Base-by-base conservation (phyloP, 192 early-diverging fungal genomes). In the Coemansia sp. region DNA sequence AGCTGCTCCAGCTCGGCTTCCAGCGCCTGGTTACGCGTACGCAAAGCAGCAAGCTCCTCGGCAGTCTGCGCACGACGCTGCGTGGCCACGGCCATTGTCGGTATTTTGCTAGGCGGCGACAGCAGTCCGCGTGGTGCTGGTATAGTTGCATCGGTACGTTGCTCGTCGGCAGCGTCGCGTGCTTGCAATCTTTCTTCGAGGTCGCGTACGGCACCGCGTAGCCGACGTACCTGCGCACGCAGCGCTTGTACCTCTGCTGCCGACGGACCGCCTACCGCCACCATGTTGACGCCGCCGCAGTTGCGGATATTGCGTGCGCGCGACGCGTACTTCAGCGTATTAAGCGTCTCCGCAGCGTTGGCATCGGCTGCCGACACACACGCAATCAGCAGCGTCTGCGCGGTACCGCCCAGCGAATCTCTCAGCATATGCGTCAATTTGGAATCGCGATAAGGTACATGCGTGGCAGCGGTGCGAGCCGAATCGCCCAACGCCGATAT, bases 221-320 rank as follows among this genome's bases (percentile, higher is more conserved):
- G 83, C 48, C 87, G 86, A 40, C 79, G 75, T 28, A 93, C 87
- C 63, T 87, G 75, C 11, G 76, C 68, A 34, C 89, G 87, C 62
- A 93, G 75, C 58, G 87, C 71, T 55, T 90, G 89, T n/a, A 88
- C 82, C 67, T 89, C 87, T 31, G 84, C 84, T 48, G 87, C 60
- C 64, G 85, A 79, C 57, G 91, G 88, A 60, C 91, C 88, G 58
- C 90, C 48, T 29, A 67, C 55, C 0, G 70, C 22, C 6, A 74
- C 80, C 60, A 68, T 65, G 66, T 82, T 96, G 64, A 96, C 88
- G 34, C 86, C 88, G 29, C 89, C 91, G 54, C 87, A 85, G 80
- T 99, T 99, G 66, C 90, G 89, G 80, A 99, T 99, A 68, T 96
- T 96, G 62, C 97, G 85, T 5, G 96, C 96, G 10, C 97, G 87